Conservation (phyloP, 495 filamentous ascomycete genomes). For the Trichocladium antarcticum region DNA sequence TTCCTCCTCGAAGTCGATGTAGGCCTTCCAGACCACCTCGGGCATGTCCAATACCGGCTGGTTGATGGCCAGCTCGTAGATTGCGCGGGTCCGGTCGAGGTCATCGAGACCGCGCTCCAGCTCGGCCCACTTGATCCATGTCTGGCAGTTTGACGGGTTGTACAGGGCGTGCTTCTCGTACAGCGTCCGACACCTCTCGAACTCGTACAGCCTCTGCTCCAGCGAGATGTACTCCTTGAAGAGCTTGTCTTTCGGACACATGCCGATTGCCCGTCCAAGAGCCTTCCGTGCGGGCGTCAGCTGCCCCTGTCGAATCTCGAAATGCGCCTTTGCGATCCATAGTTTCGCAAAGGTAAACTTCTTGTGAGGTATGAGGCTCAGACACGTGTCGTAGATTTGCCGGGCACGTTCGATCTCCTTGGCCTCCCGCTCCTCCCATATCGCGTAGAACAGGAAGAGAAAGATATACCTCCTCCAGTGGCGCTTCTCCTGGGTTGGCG, state of each 20-base stretch:
- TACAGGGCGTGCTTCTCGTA: constrained; percentile 90
- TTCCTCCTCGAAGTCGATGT: constrained; percentile 96
- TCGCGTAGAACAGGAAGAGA: constrained; percentile 92
- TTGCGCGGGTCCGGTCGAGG: constrained; percentile 71
- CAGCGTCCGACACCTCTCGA: constrained; percentile 74
- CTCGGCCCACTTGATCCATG: constrained; percentile 92
- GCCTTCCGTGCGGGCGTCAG: constrained; percentile 72
- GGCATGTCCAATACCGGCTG: constrained; percentile 92
- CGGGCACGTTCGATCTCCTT: constrained; percentile 70
- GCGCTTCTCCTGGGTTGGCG: constrained; percentile 90
- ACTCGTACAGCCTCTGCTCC: constrained; percentile 86
- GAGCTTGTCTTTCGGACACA: constrained; percentile 90
- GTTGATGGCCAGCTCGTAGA: constrained; percentile 81
- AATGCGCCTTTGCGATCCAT: constrained; percentile 87
- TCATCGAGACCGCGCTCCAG: constrained; percentile 86
- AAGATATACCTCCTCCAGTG: constrained; percentile 98
- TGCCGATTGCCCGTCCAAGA: constrained; percentile 78
- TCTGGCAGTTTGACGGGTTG: constrained; percentile 77
- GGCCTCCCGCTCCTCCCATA: constrained; percentile 82
- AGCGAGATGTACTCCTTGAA: constrained; percentile 89
- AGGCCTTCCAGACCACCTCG: constrained; percentile 90
- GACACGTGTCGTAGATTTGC: constrained; percentile 81
- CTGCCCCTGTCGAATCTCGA: constrained; percentile 80
- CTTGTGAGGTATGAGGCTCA: constrained; percentile 85
- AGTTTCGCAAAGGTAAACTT: constrained; percentile 96